Evolutionary conservation across 768 basidiomycete species (phyloP).

Genomic region (Crassisporium funariophilum): DNA sequence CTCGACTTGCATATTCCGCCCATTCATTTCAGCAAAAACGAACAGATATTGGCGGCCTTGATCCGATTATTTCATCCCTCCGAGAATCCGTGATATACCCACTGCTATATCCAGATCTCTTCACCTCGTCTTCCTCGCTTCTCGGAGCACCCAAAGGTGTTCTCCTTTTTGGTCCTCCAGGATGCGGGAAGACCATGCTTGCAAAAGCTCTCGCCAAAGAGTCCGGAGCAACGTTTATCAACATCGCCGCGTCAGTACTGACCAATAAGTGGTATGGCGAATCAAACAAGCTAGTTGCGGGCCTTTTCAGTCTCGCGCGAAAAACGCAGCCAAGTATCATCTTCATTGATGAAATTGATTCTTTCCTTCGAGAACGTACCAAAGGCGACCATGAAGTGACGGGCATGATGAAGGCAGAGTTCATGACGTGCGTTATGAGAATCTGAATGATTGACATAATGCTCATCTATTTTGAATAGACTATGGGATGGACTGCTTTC

Average conservation of each 20-base stretch:
- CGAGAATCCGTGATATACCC: conserved; percentile 97
- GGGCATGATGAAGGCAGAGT: conserved; percentile 97
- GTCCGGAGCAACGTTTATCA: conserved; percentile 94
- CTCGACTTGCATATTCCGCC: conserved; percentile 1
- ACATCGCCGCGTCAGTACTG: conserved; percentile 48
- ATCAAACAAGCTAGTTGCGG: conserved; percentile 91
- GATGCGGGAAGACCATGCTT: conserved; percentile 99
- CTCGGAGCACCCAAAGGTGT: conserved; percentile 95
- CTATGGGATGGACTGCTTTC: conserved; percentile 95
- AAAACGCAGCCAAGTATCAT: conserved; percentile 96
- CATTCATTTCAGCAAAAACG: conserved; percentile 15
- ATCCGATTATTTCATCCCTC: conserved; percentile 84
- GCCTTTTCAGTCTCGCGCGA: conserved; percentile 88
- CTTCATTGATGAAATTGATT: conserved; percentile 99
- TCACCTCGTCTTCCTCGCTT: conserved; percentile 77
- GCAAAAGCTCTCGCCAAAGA: conserved; percentile 98
- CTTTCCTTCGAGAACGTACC: conserved; percentile 86
- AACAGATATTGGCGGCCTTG: conserved; percentile 89
- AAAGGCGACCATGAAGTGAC: conserved; percentile 95
- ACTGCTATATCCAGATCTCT: conserved; percentile 86
- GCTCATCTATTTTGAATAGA: conserved; percentile 37
- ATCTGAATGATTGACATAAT: conserved; percentile 3
- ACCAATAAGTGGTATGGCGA: conserved; percentile 55
- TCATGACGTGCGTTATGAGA: conserved; percentile 79
- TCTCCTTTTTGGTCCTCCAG: conserved; percentile 93